Conservation (phyloP, 169 alveolate species). For the Plasmodium knowlesi region DNA sequence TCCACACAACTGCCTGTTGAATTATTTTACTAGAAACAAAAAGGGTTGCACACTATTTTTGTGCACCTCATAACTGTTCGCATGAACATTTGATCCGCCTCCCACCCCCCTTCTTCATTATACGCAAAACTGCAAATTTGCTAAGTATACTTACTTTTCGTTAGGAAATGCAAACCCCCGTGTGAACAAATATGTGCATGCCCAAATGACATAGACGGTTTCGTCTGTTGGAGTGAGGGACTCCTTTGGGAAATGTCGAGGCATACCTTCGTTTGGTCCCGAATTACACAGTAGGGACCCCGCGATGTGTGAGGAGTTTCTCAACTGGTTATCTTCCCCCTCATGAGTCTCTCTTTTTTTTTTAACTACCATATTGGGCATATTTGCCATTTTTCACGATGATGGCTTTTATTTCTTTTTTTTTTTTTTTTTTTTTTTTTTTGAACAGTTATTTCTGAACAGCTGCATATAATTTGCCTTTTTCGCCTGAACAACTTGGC, state of each 20-base stretch:
- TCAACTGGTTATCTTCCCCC: background rate
- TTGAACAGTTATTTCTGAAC: background rate
- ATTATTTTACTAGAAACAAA: background rate
- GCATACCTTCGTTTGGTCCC: background rate
- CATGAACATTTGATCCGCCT: background rate
- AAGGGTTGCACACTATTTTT: background rate
- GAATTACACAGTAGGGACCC: background rate
- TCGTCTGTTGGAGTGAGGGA: background rate
- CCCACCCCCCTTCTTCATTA: background rate
- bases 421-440: background rate
- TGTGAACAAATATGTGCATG: background rate
- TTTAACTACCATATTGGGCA: background rate
- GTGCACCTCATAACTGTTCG: background rate
- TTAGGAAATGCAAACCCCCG: background rate
- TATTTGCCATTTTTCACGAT: background rate
- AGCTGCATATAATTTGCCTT: background rate
- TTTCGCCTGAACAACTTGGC: slow-evolving; percentile 2
- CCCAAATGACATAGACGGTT: background rate
- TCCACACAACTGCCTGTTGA: background rate
- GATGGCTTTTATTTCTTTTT: background rate
- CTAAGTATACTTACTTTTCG: background rate
- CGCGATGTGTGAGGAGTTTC: background rate
- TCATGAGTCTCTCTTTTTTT: background rate
- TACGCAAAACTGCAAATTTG: background rate
- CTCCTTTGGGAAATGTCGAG: background rate